Base-by-base conservation (phyloP, 768 basidiomycete species). In the Atractiella rhizophila region DNA sequence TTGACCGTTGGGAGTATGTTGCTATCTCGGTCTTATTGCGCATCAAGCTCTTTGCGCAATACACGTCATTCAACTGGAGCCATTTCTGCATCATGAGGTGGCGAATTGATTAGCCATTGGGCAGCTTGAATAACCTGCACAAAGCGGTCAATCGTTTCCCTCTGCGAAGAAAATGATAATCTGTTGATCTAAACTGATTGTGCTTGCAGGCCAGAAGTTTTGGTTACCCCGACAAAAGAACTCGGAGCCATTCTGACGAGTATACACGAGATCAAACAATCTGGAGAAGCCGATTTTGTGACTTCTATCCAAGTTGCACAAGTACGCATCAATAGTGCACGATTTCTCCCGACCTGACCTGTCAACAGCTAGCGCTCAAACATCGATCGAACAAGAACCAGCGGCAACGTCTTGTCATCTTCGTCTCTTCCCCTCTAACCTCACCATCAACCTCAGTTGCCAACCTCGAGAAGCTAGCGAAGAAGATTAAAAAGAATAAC, bases 401-500 rank as follows among this genome's bases (percentile, higher is more conserved):
- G 24, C 76, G 86, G 18, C 91, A 98, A 54, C 73, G 91, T 29
- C 79, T 98, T 51, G 72, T 98, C 55, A 78, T 82, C 32, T 91
- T 96, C 51, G 74, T 85, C 40, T 85, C 74, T 13, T 86, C 81
- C 4, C 91, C 91, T 2, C 60, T 85, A 24, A 73, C 65, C 7
- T 18, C 37, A 5, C 5, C 10, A 20, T 19, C 27, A 3, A 16
- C 10, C 15, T 33, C 3, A 19, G 8, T 2, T 25, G n/a, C 40
- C 6, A 24, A 19, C 40, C 74, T 86, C 69, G 64, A 78, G 50
- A 76, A 73, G 57, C 69, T 98, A 26, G 91, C 86, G 9, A 91
- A 86, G 66, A 91, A 83, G 60, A 66, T 98, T 47, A 94, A 94
- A 68, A 98, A 98, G 73, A 96, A 96, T 59, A 98, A 94, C 52